Evolutionary conservation across 768 basidiomycete species (phyloP).

Genomic region (Lactifluus piperatus): DNA sequence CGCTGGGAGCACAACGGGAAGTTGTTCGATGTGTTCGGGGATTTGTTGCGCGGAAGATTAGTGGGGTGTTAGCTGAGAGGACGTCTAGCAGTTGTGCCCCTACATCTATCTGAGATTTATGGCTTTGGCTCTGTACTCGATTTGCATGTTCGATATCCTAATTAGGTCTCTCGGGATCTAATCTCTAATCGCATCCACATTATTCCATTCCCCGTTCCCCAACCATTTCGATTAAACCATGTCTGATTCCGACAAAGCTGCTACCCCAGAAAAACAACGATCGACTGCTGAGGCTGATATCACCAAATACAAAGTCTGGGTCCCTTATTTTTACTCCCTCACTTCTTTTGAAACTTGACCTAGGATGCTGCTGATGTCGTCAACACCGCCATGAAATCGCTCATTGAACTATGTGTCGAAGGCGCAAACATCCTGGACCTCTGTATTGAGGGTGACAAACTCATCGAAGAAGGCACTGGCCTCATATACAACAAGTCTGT

Average conservation of each 20-base stretch:
- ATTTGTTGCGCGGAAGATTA: conserved; percentile 19
- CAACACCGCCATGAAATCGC: conserved; percentile 73
- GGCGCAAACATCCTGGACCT: conserved; percentile 87
- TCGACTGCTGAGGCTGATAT: conserved; percentile 64
- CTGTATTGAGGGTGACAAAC: conserved; percentile 87
- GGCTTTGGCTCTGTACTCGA: background rate
- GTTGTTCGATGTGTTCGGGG: conserved; percentile 18
- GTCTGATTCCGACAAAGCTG: conserved; percentile 49
- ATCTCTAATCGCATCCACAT: background rate
- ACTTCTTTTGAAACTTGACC: background rate
- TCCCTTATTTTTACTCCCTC: background rate
- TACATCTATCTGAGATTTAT: too few species aligned
- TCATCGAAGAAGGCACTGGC: conserved; percentile 78
- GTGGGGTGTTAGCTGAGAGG: too few species aligned
- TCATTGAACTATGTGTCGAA: conserved; percentile 66
- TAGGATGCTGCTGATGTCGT: conserved; percentile 91
- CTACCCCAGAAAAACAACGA: conserved; percentile 35
- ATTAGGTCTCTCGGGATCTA: background rate
- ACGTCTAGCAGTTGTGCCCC: too few species aligned
- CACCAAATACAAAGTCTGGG: conserved; percentile 76
- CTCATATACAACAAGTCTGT: conserved; percentile 85
- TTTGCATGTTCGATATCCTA: background rate
- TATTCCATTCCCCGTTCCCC: too few species aligned
- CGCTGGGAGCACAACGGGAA: background rate
- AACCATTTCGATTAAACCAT: conserved; percentile 29